Evolutionary conservation across 768 basidiomycete species (phyloP).

Genomic region (Amanita pseudoporphyria): DNA sequence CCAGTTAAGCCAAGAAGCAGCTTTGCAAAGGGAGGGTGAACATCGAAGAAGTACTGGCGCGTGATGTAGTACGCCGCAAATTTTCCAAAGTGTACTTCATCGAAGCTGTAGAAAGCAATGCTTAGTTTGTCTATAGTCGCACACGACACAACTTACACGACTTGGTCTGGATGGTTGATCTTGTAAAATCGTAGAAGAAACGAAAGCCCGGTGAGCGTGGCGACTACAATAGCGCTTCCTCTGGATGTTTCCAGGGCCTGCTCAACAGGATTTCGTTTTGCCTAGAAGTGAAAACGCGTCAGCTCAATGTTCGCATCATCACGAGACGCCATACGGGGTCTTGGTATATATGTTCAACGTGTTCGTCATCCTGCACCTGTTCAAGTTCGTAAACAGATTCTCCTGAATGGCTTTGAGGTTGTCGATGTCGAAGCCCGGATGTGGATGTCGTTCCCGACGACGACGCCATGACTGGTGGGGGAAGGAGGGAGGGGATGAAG

Average conservation of each 20-base stretch:
- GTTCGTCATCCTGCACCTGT: conserved; percentile 5
- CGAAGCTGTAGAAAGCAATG: conserved; percentile 50
- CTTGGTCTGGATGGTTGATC: conserved; percentile 90
- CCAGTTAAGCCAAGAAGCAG: conserved; percentile 89
- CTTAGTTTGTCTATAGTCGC: conserved; percentile 2
- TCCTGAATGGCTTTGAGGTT: background rate
- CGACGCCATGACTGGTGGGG: background rate
- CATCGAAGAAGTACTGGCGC: too few species aligned
- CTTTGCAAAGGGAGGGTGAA: conserved; percentile 93
- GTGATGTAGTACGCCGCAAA: conserved; percentile 92
- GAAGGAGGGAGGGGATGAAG: conserved; percentile 8
- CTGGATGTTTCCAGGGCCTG: conserved; percentile 49
- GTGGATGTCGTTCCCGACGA: conserved; percentile 1
- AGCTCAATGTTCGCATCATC: conserved; percentile 4
- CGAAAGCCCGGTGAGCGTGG: conserved; percentile 62
- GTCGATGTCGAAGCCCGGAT: background rate
- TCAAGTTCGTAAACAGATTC: too few species aligned
- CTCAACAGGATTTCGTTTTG: conserved; percentile 51
- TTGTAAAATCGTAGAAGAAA: conserved; percentile 88
- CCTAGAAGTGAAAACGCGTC: conserved; percentile 21
- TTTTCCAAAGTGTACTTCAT: too few species aligned
- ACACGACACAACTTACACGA: conserved; percentile 65
- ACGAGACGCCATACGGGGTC: conserved; percentile 5
- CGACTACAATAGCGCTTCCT: conserved; percentile 55
- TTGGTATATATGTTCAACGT: conserved; percentile 5